Percentiles rank a stretch among this genome's conserved stretches.
phyloP scores from a whole-genome alignment of 2,329 filamentous ascomycete species.

The Orbilia quercus region DNA sequence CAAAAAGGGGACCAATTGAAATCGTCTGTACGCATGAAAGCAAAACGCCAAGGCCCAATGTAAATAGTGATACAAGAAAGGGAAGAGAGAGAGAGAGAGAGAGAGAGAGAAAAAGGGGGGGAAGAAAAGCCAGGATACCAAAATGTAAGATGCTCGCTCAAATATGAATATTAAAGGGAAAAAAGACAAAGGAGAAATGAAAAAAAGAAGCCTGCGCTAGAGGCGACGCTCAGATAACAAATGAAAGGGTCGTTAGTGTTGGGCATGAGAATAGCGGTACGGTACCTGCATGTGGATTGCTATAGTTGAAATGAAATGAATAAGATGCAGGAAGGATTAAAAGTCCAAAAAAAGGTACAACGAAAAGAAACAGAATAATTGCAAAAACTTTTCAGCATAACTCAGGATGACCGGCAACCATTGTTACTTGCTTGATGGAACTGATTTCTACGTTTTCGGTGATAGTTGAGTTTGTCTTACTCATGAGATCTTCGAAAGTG shows the following conservation, averaged over 20 bases:
- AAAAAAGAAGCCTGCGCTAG: conserved; percentile 1
- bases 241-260: conserved; percentile 30
- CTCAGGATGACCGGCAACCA: conserved; percentile 54
- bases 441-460: conserved; percentile 42
- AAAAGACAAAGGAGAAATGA: conserved; percentile 15
- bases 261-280: conserved; percentile 12
- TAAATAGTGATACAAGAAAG: conserved; percentile 17
- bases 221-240: conserved; percentile 10
- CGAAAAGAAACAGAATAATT: background rate
- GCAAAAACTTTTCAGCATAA: conserved; percentile 25
- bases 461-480: conserved; percentile 44
- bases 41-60: conserved; percentile 51
- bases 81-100: conserved; percentile 9
- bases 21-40: background rate
- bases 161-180: conserved; percentile 8
- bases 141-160: conserved; percentile 45
- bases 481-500: conserved; percentile 52
- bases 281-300: conserved; percentile 8
- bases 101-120: conserved; percentile 3
- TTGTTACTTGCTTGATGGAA: conserved; percentile 50
- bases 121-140: conserved; percentile 1
- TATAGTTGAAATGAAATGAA: background rate
- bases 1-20: background rate
- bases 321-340: too few species aligned
- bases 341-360: background rate